Evolutionary conservation across 306 rosid genomes (phyloP), one percentile per base, ranked within the genome.

Genomic region (Dicorynia guianensis): DNA sequence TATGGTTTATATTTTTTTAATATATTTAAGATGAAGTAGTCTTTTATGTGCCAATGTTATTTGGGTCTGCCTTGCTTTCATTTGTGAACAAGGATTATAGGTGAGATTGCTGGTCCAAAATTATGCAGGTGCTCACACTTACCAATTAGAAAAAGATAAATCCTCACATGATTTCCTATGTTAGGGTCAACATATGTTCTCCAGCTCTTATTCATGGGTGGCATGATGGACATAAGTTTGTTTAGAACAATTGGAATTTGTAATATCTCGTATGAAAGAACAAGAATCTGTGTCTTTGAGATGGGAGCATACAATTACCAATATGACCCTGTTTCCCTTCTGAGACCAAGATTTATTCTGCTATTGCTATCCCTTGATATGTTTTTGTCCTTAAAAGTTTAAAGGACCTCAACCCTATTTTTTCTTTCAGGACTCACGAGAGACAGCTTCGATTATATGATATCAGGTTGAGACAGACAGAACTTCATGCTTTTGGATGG

Each of bases 401-500:
- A 15, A 61, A 18, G 17, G 60, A 30, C 30, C 18, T 48, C 70
- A 44, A 44, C 73, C 43, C 5, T 74, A 57, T 65, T 68, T 38
- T 15, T 38, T 15, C 60, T 74, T 36, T 87, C 88, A 96, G 99
- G 71, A 86, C 93, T 20, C 98, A 82, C 0, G 97, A 81, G 85
- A 90, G 69, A 91, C 99, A 96, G 87, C 97, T 96, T 55, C 96
- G 98, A 20, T 83, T 96, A 65, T 92, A 63, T 74, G 99, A 96
- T 79, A 87, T 92, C 65, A 76, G 99, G 83, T 79, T 92, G 71
- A 84, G 96, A 79, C 90, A 82, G 74, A 85, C 91, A 46, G 98
- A 96, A 84, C 78, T 96, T 58, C 99, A 96, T 81, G 91, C 83
- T 17, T 92, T 96, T 70, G 99, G 99, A 53, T 96, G 99, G 99